Evolutionary conservation across 495 filamentous ascomycete species (phyloP), one percentile per base, ranked within the genome.

Genomic region (Neurospora cerealis): DNA sequence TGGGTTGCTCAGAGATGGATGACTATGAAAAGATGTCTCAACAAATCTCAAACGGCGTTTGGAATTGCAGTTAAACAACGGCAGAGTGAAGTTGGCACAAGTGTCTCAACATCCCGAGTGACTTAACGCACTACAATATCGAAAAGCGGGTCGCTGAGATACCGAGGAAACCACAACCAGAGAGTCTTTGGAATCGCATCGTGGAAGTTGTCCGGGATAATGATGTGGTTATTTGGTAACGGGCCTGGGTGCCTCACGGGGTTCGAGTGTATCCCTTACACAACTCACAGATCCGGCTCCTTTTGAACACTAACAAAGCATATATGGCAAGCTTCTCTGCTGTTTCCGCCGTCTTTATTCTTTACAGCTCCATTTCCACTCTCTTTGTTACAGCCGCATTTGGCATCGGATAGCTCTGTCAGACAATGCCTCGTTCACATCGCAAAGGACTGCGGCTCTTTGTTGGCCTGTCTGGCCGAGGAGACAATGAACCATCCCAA

Each of bases 291-390:
- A 44, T 44, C 70, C 34, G 39, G 70, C 70, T 37, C 34, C 24
- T 11, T 40, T 32, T 34, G 40, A 21, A 5, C 40, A 42, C 42
- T 21, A 32, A 46, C 42, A 40, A 44, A 71, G 70, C 70, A 44
- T 3, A 71, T 42, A n/a, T 32, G 8, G 40, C 32, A 80, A 34
- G 54, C 28, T 24, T n/a, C 39, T 40, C 24, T 44, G 38, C 70
- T 44, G 38, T 42, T 44, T 71, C 70, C 70, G 70, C 87, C 76
- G 84, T 87, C 75, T 72, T 87, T 2, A 77, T 78, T 37, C 73
- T 81, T 4, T 84, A 85, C 69, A 84, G 85, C 36, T 81, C 79
- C 74, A 70, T 86, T 8, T 34, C 24, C 0, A 9, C 54, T 66
- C 11, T 15, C 54, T 66, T 66, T 66, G 54, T 66, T 66, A 36